Evolutionary conservation across 148 eudicot species (phyloP).

Genomic region (Hydrangea macrophylla): DNA sequence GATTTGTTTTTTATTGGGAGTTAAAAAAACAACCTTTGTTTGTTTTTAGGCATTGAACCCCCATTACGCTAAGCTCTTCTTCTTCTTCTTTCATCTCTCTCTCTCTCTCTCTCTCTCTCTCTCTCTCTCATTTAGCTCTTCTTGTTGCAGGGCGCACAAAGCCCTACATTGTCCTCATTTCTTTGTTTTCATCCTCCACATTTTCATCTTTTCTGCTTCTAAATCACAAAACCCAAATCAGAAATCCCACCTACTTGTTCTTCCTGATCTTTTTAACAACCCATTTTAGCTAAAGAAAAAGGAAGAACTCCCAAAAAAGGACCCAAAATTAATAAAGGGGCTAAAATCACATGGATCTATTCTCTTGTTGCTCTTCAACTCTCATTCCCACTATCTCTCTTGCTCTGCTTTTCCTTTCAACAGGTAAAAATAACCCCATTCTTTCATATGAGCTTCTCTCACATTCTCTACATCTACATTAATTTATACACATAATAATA

Average conservation of each 20-base stretch:
- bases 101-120: no score
- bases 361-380: slow-evolving; percentile 2
- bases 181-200: not conserved
- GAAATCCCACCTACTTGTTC: not conserved
- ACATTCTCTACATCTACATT: not conserved
- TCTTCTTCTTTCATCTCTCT: no score
- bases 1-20: not conserved
- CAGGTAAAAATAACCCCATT: slow-evolving; percentile 1
- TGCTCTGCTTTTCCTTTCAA: slow-evolving; percentile 21
- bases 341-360: slow-evolving; percentile 23
- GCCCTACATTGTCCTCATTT: slow-evolving; percentile 5
- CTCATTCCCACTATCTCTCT: slow-evolving; percentile 18
- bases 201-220: not conserved
- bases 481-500: not conserved
- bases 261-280: not conserved
- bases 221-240: not conserved
- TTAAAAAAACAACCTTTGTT: not conserved
- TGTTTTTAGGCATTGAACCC: not conserved
- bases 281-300: not conserved
- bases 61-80: no score
- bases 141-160: not conserved
- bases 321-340: not conserved
- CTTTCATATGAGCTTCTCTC: slow-evolving; percentile 5
- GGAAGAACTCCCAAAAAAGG: not conserved
- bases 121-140: not conserved